phyloP scores from a whole-genome alignment of 164 flowering plant species.

The Tinospora cordifolia region DNA sequence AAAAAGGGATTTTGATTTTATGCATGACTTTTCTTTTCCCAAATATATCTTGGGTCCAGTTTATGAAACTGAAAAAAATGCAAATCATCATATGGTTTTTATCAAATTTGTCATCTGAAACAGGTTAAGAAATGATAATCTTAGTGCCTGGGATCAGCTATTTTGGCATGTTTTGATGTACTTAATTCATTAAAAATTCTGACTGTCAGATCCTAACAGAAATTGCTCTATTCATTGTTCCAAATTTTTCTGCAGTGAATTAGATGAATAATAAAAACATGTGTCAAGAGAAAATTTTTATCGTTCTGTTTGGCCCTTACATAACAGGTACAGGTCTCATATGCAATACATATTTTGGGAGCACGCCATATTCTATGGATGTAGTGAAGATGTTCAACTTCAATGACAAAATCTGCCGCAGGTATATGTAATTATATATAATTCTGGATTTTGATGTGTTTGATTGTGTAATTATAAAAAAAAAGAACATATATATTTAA shows the following conservation, averaged over 20 bases:
- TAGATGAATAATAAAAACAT: neutral
- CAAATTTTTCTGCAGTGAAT: neutral
- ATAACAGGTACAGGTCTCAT: slow-evolving; percentile 56
- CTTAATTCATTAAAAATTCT: neutral
- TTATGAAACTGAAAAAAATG: neutral
- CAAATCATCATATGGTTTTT: neutral
- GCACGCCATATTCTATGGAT: slow-evolving; percentile 53
- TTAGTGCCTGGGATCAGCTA: neutral
- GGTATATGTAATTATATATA: slow-evolving; percentile 32
- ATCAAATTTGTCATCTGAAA: no score
- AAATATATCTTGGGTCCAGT: neutral
- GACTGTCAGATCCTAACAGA: neutral
- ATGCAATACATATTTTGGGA: slow-evolving; percentile 59
- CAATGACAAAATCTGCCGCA: slow-evolving; percentile 49
- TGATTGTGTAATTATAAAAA: neutral
- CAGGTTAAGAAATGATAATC: no score
- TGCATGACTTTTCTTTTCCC: neutral
- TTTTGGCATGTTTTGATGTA: neutral
- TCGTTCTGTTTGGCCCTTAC: neutral
- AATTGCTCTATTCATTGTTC: neutral
- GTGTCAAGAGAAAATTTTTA: neutral
- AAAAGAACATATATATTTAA: neutral
- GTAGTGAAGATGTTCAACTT: slow-evolving; percentile 76
- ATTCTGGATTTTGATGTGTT: neutral
- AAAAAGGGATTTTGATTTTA: no score